Conservation (phyloP, 768 basidiomycete species). For the Dioszegia aurantiaca region DNA sequence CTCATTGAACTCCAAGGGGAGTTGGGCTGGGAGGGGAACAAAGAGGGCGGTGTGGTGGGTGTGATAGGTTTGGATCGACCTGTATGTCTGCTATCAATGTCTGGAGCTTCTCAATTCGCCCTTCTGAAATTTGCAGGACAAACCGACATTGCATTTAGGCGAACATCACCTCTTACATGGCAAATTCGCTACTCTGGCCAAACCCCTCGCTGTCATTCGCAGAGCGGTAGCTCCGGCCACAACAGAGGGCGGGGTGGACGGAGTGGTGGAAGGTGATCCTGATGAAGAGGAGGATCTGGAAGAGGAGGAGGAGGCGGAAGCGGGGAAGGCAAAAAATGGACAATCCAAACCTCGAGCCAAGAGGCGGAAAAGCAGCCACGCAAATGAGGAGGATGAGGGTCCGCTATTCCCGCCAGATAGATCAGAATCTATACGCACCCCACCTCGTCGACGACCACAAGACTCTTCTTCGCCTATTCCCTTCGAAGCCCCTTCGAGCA, state of each 20-base stretch:
- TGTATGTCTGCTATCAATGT: slow-evolving; percentile 18
- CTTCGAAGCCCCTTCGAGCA: slow-evolving; percentile 20
- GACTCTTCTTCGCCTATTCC: slow-evolving; percentile 23
- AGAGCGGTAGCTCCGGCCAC: slow-evolving; percentile 12
- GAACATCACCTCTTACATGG: slow-evolving; percentile 83
- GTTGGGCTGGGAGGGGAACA: slow-evolving; percentile 67
- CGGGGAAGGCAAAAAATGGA: background rate
- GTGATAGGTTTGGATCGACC: slow-evolving; percentile 63
- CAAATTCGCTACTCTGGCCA: slow-evolving; percentile 69
- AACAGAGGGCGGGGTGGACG: slow-evolving; percentile 1
- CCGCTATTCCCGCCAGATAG: slow-evolving; percentile 22
- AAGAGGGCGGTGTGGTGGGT: slow-evolving; percentile 74
- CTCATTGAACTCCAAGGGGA: slow-evolving; percentile 84
- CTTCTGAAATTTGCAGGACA: slow-evolving; percentile 57
- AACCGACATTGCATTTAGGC: slow-evolving; percentile 75
- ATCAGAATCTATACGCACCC: slow-evolving; percentile 3
- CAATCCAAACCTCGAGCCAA: slow-evolving; percentile 15
- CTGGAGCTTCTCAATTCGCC: no score
- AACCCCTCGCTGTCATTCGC: slow-evolving; percentile 73
- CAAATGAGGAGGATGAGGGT: slow-evolving; percentile 34
- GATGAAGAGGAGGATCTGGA: slow-evolving; percentile 37
- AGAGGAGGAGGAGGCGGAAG: slow-evolving; percentile 16
- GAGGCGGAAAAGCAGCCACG: background rate
- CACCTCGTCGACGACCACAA: slow-evolving; percentile 3
- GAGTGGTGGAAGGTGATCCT: slow-evolving; percentile 18